These are phyloP conservation scores for Mortierella sp. DNA, from an alignment of 371 early-diverging fungal species.

Conservation along the genomic window DNA sequence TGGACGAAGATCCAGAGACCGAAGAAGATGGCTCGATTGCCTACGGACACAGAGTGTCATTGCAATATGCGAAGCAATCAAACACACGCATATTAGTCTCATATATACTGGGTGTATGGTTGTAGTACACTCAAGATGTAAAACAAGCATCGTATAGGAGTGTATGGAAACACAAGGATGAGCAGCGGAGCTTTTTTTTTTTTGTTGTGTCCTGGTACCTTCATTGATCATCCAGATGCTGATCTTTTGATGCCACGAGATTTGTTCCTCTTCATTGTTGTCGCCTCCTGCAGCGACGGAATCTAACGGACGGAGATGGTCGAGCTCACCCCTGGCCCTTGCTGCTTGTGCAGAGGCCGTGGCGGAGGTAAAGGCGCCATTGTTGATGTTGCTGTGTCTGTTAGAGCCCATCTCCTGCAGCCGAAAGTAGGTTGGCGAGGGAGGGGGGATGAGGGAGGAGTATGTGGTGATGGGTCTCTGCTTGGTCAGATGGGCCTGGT, in stretches of 20 bases:
- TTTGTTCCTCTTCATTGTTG: slow-evolving; percentile 15
- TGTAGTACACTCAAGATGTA: no score
- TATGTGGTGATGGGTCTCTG: slow-evolving; percentile 49
- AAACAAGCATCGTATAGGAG: neutral
- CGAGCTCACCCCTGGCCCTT: slow-evolving; percentile 19
- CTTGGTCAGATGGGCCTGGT: slow-evolving; percentile 18
- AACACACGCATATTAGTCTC: no score
- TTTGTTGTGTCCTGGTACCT: slow-evolving; percentile 25
- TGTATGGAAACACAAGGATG: no score
- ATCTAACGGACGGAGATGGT: slow-evolving; percentile 40
- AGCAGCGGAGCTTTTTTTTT: no score
- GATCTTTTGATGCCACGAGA: slow-evolving; percentile 35
- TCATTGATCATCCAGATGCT: slow-evolving; percentile 57
- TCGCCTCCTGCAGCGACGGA: neutral
- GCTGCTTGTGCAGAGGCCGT: neutral
- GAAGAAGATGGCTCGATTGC: slow-evolving; percentile 59
- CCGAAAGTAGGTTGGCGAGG: slow-evolving; percentile 50
- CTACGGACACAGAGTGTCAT: slow-evolving; percentile 13
- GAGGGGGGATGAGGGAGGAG: slow-evolving; percentile 47
- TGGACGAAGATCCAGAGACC: slow-evolving; percentile 66
- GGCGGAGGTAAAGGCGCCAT: neutral
- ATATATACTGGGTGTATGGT: no score
- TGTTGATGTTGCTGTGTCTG: neutral
- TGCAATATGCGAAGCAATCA: no score
- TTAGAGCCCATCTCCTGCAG: slow-evolving; percentile 26